Evolutionary conservation across 2,329 filamentous ascomycete species (phyloP).

Genomic region (Zasmidium angulare): DNA sequence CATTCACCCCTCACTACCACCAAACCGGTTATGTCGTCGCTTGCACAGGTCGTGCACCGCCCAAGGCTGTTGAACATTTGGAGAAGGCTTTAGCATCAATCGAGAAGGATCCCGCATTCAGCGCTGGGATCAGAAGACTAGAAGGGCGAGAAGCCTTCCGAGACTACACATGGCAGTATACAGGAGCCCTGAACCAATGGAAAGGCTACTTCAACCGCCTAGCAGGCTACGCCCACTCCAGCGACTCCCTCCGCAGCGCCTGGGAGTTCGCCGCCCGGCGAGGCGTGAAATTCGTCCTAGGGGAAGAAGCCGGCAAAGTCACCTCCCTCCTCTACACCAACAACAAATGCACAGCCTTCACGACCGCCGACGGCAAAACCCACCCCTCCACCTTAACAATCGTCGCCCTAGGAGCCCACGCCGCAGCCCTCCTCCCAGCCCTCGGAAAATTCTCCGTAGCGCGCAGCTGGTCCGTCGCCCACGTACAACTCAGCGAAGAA

Average conservation of each 20-base stretch:
- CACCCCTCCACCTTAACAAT: slow-evolving; percentile 47
- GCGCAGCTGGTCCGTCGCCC: slow-evolving; percentile 60
- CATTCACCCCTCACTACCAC: slow-evolving; percentile 56
- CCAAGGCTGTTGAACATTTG: slow-evolving; percentile 50
- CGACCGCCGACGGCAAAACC: slow-evolving; percentile 40
- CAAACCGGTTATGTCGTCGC: slow-evolving; percentile 54
- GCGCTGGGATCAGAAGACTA: slow-evolving; percentile 42
- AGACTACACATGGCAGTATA: slow-evolving; percentile 49
- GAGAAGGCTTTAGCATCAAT: slow-evolving; percentile 44
- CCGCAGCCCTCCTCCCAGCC: slow-evolving; percentile 49
- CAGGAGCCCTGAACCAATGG: slow-evolving; percentile 53
- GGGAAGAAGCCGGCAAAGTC: slow-evolving; percentile 41
- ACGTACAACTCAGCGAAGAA: slow-evolving; percentile 56
- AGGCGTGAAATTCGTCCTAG: slow-evolving; percentile 47
- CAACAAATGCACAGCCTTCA: slow-evolving; percentile 36
- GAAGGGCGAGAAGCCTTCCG: slow-evolving; percentile 42
- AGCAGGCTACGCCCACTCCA: slow-evolving; percentile 59
- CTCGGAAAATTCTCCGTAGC: slow-evolving; percentile 54
- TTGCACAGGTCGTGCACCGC: slow-evolving; percentile 48
- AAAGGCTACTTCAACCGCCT: slow-evolving; percentile 59
- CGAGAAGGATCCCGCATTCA: slow-evolving; percentile 42
- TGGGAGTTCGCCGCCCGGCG: slow-evolving; percentile 43
- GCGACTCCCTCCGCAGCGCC: slow-evolving; percentile 51
- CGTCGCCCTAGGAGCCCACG: slow-evolving; percentile 54
- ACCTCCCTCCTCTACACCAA: slow-evolving; percentile 43